Base-by-base conservation (phyloP, 805 yeast genomes). In the Candida caryicola region DNA sequence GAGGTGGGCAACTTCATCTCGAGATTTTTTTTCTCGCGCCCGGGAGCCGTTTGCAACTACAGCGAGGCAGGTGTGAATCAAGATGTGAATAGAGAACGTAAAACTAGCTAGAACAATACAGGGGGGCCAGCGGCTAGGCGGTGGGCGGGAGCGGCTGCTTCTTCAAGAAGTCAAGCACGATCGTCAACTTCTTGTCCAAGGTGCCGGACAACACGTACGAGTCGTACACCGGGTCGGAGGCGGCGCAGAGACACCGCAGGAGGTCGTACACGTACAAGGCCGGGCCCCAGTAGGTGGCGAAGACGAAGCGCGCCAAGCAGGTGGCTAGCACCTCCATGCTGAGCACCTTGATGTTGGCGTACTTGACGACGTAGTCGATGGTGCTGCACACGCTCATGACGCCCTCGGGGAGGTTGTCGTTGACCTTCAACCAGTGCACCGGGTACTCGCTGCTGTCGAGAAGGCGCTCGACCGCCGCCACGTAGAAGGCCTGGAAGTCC, bases 271-370 rank as follows among this genome's bases (percentile, higher is more conserved):
- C 40, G 15, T 9, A 32, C 17, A 37, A 31, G 13, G 18, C 35
- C 17, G 34, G 35, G 4, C 40, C 40, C 40, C 40, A 37, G 32
- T 37, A 21, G 7, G 40, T 37, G 9, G 36, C 40, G 15, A 37
- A 37, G 5, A 17, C 10, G 23, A 31, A 10, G 10, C 7, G 17
- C 5, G 40, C 15, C 13, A 32, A 13, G 16, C 19, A 37, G 14
- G 31, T 17, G 4, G 35, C 27, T 8, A 37, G 23, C 15, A 37
- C 31, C 5, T 37, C 36, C 36, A 32, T 37, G 17, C 30, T 32
- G 16, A 37, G 16, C 12, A 13, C 13, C 21, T 31, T 12, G 13
- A 37, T 10, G 14, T 37, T 36, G 4, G 40, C 17, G n/a, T 37
- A 37, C 15, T 17, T 19, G 18, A 31, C 5, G 18, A 37, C n/a